Evolutionary conservation across 2,329 filamentous ascomycete genomes (phyloP).

Genomic region (Phialophora expanda): DNA sequence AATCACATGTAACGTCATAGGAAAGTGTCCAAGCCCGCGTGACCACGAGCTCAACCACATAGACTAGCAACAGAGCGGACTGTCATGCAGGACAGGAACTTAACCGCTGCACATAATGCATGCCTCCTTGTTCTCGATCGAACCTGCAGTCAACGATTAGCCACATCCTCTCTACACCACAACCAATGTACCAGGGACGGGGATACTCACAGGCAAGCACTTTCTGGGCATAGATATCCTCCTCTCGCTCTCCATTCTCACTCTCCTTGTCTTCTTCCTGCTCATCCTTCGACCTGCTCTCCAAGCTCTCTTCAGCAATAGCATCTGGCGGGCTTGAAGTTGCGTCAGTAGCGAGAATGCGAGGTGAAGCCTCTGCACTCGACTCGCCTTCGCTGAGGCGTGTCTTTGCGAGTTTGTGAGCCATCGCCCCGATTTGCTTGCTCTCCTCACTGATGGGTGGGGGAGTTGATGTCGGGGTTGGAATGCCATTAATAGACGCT

Average conservation of each 20-base stretch:
- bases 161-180: neutral
- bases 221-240: slow-evolving; percentile 93
- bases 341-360: slow-evolving; percentile 75
- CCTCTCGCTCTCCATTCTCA: slow-evolving; percentile 75
- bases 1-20: neutral
- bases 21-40: neutral
- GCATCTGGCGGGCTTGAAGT: slow-evolving; percentile 51
- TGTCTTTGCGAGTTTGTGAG: slow-evolving; percentile 45
- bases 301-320: slow-evolving; percentile 68
- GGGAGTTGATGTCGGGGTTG: slow-evolving; percentile 72
- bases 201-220: slow-evolving; percentile 77
- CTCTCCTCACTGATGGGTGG: slow-evolving; percentile 58
- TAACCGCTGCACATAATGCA: slow-evolving; percentile 98
- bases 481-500: slow-evolving; percentile 63
- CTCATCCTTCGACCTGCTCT: slow-evolving; percentile 49
- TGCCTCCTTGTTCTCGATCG: slow-evolving; percentile 94
- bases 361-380: slow-evolving; percentile 75
- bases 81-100: slow-evolving; percentile 20
- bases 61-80: no score
- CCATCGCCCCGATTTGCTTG: slow-evolving; percentile 61
- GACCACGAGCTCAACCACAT: neutral
- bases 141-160: slow-evolving; percentile 60
- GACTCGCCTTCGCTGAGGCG: slow-evolving; percentile 71
- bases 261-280: slow-evolving; percentile 77
- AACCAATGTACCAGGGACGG: neutral